Evolutionary conservation across 2,329 filamentous ascomycete species (phyloP), one percentile per base, ranked within the genome.

Genomic region (Phyllosticta citriasiana): DNA sequence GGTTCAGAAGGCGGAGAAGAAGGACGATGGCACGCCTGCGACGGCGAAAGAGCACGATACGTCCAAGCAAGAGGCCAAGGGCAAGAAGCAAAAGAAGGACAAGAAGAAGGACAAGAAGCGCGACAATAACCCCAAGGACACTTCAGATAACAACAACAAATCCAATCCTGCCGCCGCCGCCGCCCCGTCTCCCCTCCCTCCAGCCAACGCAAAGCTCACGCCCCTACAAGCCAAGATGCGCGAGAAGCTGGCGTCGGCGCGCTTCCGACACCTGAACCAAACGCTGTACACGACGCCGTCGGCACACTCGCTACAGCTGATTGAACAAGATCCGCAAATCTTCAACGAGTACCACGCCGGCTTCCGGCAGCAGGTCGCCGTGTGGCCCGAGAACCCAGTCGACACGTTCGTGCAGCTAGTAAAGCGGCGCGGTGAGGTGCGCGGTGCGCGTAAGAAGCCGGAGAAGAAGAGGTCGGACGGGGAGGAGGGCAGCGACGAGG

Each of bases 221-320:
- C 91, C 94, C 3, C 85, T 99, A 61, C 94, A 99, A 79, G 85
- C 88, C 60, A 86, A 90, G 3, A 99, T 99, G 94, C 87, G 90
- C 64, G 88, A 91, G 71, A 99, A 99, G 79, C 86, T 99, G 65
- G 82, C 96, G 64, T 95, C 92, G 9, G 92, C 94, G 1, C 91
- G 94, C 62, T 99, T 99, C 83, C 91, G 94, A 65, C 91, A 97
- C 75, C 85, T 99, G 64, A 99, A 99, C 74, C 89, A 99, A 78
- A 93, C 91, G 0, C 86, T 99, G 14, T 99, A 99, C 78, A 97
- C 93, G 4, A 89, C 87, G 7, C 89, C 92, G 0, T 99, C 94
- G 0, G 79, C 80, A 40, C 86, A 94, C 66, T 89, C 94, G n/a
- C 85, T 94, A 67, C 78, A 82, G 57, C 84, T 97, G 25, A 97